phyloP scores from a whole-genome alignment of 495 filamentous ascomycete genomes.

The Cercophora scortea region DNA sequence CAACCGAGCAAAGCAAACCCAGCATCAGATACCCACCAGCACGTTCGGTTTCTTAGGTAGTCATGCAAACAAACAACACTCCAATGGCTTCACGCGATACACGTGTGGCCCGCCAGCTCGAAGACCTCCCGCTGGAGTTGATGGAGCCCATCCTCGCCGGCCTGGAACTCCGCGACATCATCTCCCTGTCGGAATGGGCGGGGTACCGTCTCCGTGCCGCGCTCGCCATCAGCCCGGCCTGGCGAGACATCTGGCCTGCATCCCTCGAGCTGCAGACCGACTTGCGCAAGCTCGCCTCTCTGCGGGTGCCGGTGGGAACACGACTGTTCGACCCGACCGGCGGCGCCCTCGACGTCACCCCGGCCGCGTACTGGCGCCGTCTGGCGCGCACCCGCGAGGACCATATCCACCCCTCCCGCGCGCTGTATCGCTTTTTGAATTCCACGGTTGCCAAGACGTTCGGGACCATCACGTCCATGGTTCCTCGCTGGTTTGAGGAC shows the following conservation, averaged over 20 bases:
- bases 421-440: not conserved
- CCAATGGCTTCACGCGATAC: too few relatives aligned
- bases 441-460: not conserved
- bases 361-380: not conserved
- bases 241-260: slow-evolving; percentile 6
- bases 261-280: not conserved
- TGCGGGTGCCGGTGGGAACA: slow-evolving; percentile 1
- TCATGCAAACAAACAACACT: too few relatives aligned
- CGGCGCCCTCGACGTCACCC: slow-evolving; percentile 1
- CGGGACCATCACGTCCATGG: not conserved
- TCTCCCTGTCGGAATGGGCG: slow-evolving; percentile 1
- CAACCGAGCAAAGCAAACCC: too few relatives aligned
- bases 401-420: not conserved
- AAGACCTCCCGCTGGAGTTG: slow-evolving; percentile 15
- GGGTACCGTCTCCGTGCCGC: not conserved
- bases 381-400: not conserved
- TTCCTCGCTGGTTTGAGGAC: not conserved
- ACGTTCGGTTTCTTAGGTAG: too few relatives aligned
- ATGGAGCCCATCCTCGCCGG: slow-evolving; percentile 12
- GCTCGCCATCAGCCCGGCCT: slow-evolving; percentile 5
- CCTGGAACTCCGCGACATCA: slow-evolving; percentile 9
- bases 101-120: slow-evolving; percentile 6
- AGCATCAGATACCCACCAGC: too few relatives aligned
- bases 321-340: slow-evolving; percentile 1
- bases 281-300: slow-evolving; percentile 2